These are phyloP conservation scores for Primulina huaijiensis DNA, from an alignment of 257 asterid genomes.

Conservation along the genomic window DNA sequence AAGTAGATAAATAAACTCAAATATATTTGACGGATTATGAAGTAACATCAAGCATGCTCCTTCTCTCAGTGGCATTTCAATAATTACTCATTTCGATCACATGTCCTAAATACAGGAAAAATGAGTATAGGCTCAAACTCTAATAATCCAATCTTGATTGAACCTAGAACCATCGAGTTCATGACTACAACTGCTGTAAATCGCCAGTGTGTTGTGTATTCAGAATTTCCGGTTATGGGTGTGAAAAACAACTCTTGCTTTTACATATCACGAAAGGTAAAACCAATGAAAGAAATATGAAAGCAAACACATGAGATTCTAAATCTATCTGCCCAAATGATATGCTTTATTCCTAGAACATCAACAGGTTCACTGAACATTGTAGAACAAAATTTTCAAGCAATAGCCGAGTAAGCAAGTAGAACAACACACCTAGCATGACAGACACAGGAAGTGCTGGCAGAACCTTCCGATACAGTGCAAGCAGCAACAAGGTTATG, in stretches of 20 bases:
- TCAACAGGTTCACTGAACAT: conserved; percentile 74
- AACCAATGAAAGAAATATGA: neutral
- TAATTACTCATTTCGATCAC: no score
- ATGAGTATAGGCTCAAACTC: no score
- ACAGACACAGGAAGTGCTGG: conserved; percentile 95
- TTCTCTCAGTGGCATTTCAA: neutral
- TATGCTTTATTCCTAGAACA: conserved; percentile 54
- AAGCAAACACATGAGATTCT: neutral
- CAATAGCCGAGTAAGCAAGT: conserved; percentile 72
- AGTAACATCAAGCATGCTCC: neutral
- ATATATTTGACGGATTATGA: no score
- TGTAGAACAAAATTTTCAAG: conserved; percentile 85
- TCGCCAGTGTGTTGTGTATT: neutral
- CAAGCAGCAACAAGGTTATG: conserved; percentile 76
- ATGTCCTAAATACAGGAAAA: no score
- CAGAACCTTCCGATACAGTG: conserved; percentile 83
- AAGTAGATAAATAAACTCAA: no score
- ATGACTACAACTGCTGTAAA: neutral
- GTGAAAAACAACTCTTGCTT: neutral
- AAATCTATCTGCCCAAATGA: neutral
- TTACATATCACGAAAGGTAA: neutral
- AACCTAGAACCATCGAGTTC: neutral
- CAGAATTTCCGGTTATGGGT: neutral
- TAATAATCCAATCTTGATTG: no score
- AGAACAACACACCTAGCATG: conserved; percentile 79